Evolutionary conservation across 495 filamentous ascomycete species (phyloP).

Genomic region (Immersiella caudata): DNA sequence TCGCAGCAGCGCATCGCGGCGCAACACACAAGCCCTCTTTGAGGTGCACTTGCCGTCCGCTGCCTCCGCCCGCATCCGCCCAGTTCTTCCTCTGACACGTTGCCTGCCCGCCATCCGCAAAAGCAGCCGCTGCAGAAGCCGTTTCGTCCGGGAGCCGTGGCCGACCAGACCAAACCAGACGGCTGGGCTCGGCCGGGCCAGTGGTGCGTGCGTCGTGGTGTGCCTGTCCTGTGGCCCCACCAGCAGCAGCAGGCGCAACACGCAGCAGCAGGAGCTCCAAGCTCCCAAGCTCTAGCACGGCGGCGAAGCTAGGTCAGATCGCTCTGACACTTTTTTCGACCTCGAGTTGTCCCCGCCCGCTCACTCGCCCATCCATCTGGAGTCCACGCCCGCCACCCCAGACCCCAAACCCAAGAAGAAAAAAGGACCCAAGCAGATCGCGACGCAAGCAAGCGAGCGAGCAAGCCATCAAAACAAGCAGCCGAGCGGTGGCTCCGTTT

Average conservation of each 20-base stretch:
- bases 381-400: slow-evolving; percentile 4
- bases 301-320: not conserved
- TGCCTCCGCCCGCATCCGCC: not conserved
- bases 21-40: not conserved
- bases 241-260: not conserved
- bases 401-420: not conserved
- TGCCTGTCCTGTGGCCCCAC: not conserved
- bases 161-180: not conserved
- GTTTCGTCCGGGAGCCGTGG: not conserved
- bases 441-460: slow-evolving; percentile 3
- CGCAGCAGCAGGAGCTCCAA: not conserved
- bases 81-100: not conserved
- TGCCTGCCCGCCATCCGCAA: not conserved
- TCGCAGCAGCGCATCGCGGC: not conserved
- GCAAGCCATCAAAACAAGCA: slow-evolving; percentile 9
- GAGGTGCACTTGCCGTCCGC: not conserved
- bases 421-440: not conserved
- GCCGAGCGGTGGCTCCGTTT: not conserved
- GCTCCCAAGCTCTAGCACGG: not conserved
- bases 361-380: not conserved
- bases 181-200: slow-evolving; percentile 9
- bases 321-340: slow-evolving; percentile 5
- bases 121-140: not conserved
- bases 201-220: slow-evolving; percentile 3
- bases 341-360: not conserved